Conservation (phyloP, 2,329 filamentous ascomycete genomes). For the Fusarium tupiense region DNA sequence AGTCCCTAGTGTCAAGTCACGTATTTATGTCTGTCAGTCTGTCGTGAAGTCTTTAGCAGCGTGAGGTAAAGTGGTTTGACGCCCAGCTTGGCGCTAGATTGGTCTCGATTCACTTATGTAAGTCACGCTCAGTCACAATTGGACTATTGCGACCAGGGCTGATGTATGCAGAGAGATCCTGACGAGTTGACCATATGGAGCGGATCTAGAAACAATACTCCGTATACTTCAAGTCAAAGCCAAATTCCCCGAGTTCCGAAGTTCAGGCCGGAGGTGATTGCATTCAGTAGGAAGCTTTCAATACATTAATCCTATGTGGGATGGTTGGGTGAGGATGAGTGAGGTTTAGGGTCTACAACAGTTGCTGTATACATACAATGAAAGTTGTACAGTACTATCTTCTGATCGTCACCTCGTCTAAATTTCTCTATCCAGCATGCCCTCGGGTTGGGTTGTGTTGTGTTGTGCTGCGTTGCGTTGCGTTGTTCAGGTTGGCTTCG, state of each 20-base stretch:
- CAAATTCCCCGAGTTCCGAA: neutral
- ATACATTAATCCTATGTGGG: neutral
- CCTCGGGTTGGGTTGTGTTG: neutral
- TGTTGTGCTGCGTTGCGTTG: neutral
- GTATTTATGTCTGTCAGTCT: neutral
- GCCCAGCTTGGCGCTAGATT: neutral
- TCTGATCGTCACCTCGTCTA: neutral
- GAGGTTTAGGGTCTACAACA: neutral
- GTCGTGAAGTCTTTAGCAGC: neutral
- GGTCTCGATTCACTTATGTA: neutral
- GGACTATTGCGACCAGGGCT: neutral
- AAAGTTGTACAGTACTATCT: neutral
- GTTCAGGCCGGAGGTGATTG: neutral
- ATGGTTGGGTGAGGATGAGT: neutral
- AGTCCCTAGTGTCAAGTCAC: neutral
- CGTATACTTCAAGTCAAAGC: neutral
- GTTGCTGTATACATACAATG: neutral
- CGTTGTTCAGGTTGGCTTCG: neutral
- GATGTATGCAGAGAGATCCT: neutral
- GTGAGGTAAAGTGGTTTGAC: neutral
- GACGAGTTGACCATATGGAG: neutral
- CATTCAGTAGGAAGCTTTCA: neutral
- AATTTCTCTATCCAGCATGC: neutral
- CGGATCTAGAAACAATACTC: neutral
- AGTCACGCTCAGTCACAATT: neutral